phyloP scores from a whole-genome alignment of 345 rosid species.

The Passiflora organensis region DNA sequence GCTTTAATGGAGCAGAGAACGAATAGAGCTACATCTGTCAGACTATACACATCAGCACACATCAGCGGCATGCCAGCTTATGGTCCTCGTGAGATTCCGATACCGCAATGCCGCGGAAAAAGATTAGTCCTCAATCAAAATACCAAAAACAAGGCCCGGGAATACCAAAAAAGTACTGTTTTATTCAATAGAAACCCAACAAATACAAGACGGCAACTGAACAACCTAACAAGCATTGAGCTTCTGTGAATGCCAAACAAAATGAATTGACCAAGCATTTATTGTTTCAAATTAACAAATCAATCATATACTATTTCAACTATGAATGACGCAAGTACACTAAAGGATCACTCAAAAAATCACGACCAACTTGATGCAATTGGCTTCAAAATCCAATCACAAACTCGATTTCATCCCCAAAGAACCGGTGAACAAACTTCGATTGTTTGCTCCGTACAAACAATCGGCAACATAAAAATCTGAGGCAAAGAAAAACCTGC shows the following conservation, averaged over 20 bases:
- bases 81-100: too few relatives aligned
- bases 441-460: slow-evolving; percentile 28
- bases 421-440: slow-evolving; percentile 11
- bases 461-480: slow-evolving; percentile 13
- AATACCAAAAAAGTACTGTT: too few relatives aligned
- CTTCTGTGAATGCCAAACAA: neutral
- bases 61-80: too few relatives aligned
- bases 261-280: neutral
- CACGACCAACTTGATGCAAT: neutral
- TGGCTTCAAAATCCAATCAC: slow-evolving; percentile 8
- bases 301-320: slow-evolving; percentile 13
- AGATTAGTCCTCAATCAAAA: too few relatives aligned
- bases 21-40: too few relatives aligned
- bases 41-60: too few relatives aligned
- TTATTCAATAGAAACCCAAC: too few relatives aligned
- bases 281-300: slow-evolving; percentile 15
- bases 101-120: too few relatives aligned
- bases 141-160: too few relatives aligned
- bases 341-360: neutral
- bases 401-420: slow-evolving; percentile 6
- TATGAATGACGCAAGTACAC: slow-evolving; percentile 2
- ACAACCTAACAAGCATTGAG: neutral
- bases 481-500: slow-evolving; percentile 26
- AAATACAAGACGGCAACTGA: too few relatives aligned
- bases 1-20: too few relatives aligned